Percentiles rank a stretch among this genome's conserved stretches.
Conservation (phyloP, 2,329 filamentous ascomycete genomes). For the Aspergillus caelatus region DNA sequence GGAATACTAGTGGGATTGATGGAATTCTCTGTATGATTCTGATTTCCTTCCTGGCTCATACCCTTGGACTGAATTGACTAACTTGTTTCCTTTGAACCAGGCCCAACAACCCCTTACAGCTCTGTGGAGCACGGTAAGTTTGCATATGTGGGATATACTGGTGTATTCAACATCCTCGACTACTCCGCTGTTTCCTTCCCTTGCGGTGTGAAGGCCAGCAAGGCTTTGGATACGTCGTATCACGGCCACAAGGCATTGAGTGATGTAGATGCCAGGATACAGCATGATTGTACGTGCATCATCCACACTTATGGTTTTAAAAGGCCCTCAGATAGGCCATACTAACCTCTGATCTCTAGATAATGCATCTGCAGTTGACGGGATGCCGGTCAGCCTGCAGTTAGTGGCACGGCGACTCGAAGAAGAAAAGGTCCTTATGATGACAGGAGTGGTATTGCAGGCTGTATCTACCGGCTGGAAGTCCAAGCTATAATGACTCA, state of each 20-base stretch:
- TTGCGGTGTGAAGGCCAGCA: slow-evolving; percentile 20
- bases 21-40: slow-evolving; percentile 22
- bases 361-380: slow-evolving; percentile 16
- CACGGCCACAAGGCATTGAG: slow-evolving; percentile 9
- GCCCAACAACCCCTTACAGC: slow-evolving; percentile 23
- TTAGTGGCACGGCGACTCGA: slow-evolving; percentile 33
- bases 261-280: slow-evolving; percentile 13
- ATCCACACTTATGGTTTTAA: background rate
- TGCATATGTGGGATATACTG: slow-evolving; percentile 22
- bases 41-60: background rate
- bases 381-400: slow-evolving; percentile 33
- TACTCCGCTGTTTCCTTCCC: slow-evolving; percentile 25
- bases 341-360: background rate
- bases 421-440: slow-evolving; percentile 40
- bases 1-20: slow-evolving; percentile 19
- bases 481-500: background rate
- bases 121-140: slow-evolving; percentile 23
- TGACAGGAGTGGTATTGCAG: slow-evolving; percentile 39
- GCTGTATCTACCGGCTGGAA: slow-evolving; percentile 20
- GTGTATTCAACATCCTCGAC: slow-evolving; percentile 25
- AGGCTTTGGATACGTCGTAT: slow-evolving; percentile 11
- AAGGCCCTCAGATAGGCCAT: slow-evolving; percentile 1
- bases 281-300: slow-evolving; percentile 15
- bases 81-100: background rate
- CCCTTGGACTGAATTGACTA: background rate